Evolutionary conservation across 2,329 filamentous ascomycete species (phyloP), one percentile per base, ranked within the genome.

Genomic region (Aspergillus sp.): DNA sequence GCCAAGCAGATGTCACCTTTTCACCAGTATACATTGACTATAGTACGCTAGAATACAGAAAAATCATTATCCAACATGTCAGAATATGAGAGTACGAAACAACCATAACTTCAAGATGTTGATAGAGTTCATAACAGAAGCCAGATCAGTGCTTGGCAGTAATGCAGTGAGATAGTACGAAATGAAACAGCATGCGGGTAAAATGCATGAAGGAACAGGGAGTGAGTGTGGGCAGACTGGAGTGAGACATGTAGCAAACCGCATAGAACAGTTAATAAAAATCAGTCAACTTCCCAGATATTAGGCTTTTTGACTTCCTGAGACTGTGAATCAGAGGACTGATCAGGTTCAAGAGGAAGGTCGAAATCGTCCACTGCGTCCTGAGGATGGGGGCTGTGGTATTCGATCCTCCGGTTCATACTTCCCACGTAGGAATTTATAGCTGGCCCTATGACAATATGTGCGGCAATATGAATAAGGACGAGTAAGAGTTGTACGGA

Each of bases 381-480:
- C n/a, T 54, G 52, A 9, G 51, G 54, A 41, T 48, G 42, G 3
- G 41, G 47, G 38, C 39, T 12, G 41, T 44, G 53, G 8, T 46
- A 56, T 44, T 52, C 54, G 30, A 46, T 53, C 41, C 49, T 53
- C 29, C 46, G 53, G 4, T 49, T 51, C 4, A 56, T 32, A 9
- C 57, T 52, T 5, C 48, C 46, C 32, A 52, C 35, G 1, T 56
- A 49, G 7, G 61, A 54, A 30, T 52, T 57, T 30, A 55, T 28
- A n/a, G 53, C 52, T 7, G 63, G 60, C 8, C 57, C 62, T 36
- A 65, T 55, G 4, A 82, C 78, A 51, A 95, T 88, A 51, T 80
- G 82, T 0, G 86, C 83, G 1, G 89, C 87, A 47, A 95, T 87
- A 47, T 82, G 81, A 4, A 95, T 76, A 75, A 95, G 89, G 36